Evolutionary conservation across 345 rosid genomes (phyloP), one percentile per base, ranked within the genome.

Genomic region (Aquilaria yunnanensis): DNA sequence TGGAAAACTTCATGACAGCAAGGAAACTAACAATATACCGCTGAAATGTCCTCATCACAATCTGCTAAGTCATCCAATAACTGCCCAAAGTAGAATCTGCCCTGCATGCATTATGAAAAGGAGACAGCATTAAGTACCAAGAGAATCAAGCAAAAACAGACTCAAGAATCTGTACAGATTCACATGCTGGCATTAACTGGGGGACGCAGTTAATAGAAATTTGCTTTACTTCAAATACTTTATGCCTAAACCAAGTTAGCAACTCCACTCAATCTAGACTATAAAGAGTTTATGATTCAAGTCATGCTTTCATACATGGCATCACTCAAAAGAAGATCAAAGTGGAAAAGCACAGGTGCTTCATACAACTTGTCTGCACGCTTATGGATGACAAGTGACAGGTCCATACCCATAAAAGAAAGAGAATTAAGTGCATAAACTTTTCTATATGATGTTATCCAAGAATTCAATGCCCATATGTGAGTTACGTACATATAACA

Each of bases 61-160:
- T 84, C 98, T 57, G 75, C 74, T 47, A 78, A 74, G 67, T 85
- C 85, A 29, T 79, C 81, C 70, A 85, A 69, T 45, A 79, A 76
- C 75, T 89, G 87, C 32, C 98, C 98, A 62, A 89, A 92, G 76
- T 89, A 92, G 76, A 92, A 92, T 67, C 95, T 79, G 14, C 98
- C 98, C 98, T 92, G 89, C 73, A 75, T 57, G 57, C 31, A 74
- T 41, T 68, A 74, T 41, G 66, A 54, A 62, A 48, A 37, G 43
- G 43, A 37, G 5, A 3, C 43, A 37, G 43, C 43, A 31, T 65
- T 61, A 62, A 31, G 41, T 48, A 60, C 31, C 56, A 51, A 14
- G 1, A 32, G 14, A 54, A 47, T 34, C 49, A 10, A 9, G 29
- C 34, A 49, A 61, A 43, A 37, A 41, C 46, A 43, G 16, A n/a